A percentile compares a stretch with the other conserved stretches of the same genome.
Evolutionary conservation across 2,329 filamentous ascomycete genomes (phyloP).

Genomic region (Sarocladium kiliense): DNA sequence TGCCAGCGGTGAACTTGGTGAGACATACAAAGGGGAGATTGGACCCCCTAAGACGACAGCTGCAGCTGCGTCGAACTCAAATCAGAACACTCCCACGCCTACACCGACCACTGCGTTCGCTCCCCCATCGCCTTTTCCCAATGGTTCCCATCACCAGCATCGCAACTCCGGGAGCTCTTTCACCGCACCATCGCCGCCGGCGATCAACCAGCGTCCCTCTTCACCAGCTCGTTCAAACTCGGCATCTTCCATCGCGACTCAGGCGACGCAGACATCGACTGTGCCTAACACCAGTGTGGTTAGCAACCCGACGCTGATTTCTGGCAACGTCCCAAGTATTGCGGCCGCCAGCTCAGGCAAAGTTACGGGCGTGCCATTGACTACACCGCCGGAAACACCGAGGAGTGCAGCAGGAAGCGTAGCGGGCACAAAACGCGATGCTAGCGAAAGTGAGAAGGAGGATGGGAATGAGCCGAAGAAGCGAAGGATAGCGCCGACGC

Average conservation of each 20-base stretch:
- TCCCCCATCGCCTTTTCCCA: constrained; percentile 53
- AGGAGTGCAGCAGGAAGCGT: constrained; percentile 29
- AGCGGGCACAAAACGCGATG: constrained; percentile 50
- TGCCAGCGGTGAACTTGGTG: constrained; percentile 74
- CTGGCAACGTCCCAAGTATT: constrained; percentile 71
- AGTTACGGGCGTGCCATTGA: constrained; percentile 63
- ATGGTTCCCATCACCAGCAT: constrained; percentile 45
- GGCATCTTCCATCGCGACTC: constrained; percentile 71
- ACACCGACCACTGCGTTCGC: constrained; percentile 63
- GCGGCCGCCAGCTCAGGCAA: constrained; percentile 67
- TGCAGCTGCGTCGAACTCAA: constrained; percentile 41
- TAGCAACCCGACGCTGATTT: constrained; percentile 74
- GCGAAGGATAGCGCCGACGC: constrained; percentile 65
- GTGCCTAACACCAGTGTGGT: constrained; percentile 47
- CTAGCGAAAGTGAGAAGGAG: constrained; percentile 49
- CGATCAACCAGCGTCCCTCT: constrained; percentile 59
- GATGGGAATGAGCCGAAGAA: constrained; percentile 57
- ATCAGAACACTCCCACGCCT: constrained; percentile 63
- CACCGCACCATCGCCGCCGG: constrained; percentile 50
- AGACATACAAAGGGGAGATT: constrained; percentile 68
- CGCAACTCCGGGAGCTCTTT: constrained; percentile 50
- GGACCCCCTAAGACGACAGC: constrained; percentile 40
- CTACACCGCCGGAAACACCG: constrained; percentile 88
- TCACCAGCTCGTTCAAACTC: constrained; percentile 85
- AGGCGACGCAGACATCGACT: constrained; percentile 33